Evolutionary conservation across 352 stramenopile genomes (phyloP).

Genomic region (Albugo laibachii): DNA sequence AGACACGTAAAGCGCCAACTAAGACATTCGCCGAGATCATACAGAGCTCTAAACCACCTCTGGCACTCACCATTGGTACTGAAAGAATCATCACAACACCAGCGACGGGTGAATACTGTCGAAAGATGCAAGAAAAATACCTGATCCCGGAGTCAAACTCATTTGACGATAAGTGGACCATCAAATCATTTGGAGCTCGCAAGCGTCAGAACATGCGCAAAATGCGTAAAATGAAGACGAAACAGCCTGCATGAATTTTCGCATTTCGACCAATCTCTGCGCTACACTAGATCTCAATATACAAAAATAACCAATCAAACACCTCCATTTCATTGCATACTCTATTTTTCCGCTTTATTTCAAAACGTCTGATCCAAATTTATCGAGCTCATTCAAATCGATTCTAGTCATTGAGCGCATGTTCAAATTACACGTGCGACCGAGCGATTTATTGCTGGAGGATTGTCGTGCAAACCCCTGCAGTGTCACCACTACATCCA

Average conservation of each 20-base stretch:
- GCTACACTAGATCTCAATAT: no score
- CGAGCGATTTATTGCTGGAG: slow-evolving; percentile 47
- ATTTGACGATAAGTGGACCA: slow-evolving; percentile 4
- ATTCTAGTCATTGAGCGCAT: slow-evolving; percentile 9
- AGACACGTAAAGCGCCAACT: slow-evolving; percentile 14
- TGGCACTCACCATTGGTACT: background rate
- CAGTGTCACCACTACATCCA: slow-evolving; percentile 13
- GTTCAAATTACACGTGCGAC: slow-evolving; percentile 66
- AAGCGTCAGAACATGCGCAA: slow-evolving; percentile 25
- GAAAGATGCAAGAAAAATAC: slow-evolving; percentile 4
- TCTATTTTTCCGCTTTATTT: background rate
- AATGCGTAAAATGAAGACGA: background rate
- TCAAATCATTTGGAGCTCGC: slow-evolving; percentile 42
- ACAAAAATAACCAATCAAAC: no score
- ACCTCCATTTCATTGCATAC: background rate
- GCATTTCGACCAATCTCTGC: no score
- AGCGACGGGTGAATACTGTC: slow-evolving; percentile 8
- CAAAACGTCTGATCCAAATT: background rate
- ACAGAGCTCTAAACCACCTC: slow-evolving; percentile 4
- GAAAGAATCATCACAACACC: slow-evolving; percentile 1
- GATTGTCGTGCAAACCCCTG: slow-evolving; percentile 52
- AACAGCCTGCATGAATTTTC: background rate
- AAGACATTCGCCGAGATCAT: slow-evolving; percentile 35
- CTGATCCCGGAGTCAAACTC: background rate
- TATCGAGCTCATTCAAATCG: background rate